phyloP scores from a whole-genome alignment of 306 rosid genomes.

The Carpinus fangiana region DNA sequence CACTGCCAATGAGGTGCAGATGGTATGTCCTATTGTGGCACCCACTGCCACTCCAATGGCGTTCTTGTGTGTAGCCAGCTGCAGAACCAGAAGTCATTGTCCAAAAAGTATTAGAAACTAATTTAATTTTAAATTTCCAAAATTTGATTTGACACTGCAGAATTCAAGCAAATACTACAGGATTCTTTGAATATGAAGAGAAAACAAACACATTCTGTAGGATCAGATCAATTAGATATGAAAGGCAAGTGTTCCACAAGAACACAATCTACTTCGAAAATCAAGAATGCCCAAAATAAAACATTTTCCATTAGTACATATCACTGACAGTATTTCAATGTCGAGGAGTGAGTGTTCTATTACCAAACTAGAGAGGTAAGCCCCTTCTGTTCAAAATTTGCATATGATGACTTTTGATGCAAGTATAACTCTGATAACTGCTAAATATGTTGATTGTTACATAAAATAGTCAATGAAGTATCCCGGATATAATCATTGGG shows the following conservation, averaged over 20 bases:
- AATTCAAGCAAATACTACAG: no score
- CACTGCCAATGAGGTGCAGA: constrained; percentile 94
- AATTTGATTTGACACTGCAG: no score
- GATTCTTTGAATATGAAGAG: no score
- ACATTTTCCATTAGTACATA: not conserved
- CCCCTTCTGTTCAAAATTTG: not conserved
- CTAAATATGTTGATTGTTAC: not conserved
- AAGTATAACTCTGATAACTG: not conserved
- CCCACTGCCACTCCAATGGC: constrained; percentile 95
- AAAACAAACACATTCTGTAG: no score
- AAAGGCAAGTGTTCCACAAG: not conserved
- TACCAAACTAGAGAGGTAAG: not conserved
- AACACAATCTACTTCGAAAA: not conserved
- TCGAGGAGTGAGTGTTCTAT: not conserved
- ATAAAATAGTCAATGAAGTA: not conserved
- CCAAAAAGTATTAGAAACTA: no score
- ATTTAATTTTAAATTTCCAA: no score
- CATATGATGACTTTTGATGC: not conserved
- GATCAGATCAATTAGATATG: no score
- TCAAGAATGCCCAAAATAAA: not conserved
- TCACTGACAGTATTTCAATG: not conserved
- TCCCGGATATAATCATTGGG: not conserved
- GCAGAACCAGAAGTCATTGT: constrained; percentile 23
- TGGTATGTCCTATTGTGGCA: constrained; percentile 91
- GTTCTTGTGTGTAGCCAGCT: constrained; percentile 98